A percentile compares a stretch with the other conserved stretches of the same genome.
Conservation (phyloP, 306 rosid genomes). For the Dicorynia guianensis region DNA sequence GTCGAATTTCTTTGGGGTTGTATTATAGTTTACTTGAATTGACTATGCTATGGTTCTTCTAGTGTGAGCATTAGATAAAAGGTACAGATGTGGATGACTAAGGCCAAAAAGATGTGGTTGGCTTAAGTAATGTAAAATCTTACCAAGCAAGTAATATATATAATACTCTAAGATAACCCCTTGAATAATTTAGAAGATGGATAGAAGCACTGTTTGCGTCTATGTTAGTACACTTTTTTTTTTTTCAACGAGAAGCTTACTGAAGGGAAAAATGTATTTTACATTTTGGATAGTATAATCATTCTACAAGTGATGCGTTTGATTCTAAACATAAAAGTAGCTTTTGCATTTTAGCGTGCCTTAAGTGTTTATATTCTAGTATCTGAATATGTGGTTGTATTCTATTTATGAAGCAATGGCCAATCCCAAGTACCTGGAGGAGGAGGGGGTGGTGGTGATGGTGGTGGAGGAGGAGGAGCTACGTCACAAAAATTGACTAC, state of each 20-base stretch:
- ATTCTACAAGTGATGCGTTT: constrained; percentile 28
- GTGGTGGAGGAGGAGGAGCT: constrained; percentile 59
- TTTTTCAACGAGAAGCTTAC: background rate
- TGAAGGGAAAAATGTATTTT: constrained; percentile 16
- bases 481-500: constrained; percentile 79
- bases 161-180: constrained; percentile 20
- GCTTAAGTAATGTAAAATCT: constrained; percentile 24
- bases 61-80: constrained; percentile 28
- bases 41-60: constrained; percentile 29
- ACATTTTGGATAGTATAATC: constrained; percentile 6
- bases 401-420: constrained; percentile 61
- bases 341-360: constrained; percentile 28
- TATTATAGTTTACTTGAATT: constrained; percentile 39
- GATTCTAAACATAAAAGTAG: constrained; percentile 7
- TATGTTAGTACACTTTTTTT: background rate
- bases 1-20: constrained; percentile 39
- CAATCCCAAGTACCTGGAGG: constrained; percentile 64
- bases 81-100: constrained; percentile 25
- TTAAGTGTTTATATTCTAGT: constrained; percentile 23
- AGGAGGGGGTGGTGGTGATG: constrained; percentile 34
- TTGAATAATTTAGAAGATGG: constrained; percentile 18
- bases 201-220: constrained; percentile 15
- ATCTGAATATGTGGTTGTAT: constrained; percentile 38
- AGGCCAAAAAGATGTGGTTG: constrained; percentile 22
- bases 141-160: constrained; percentile 32